A percentile compares a stretch with the other conserved stretches of the same genome.
Evolutionary conservation across 1,284 basidiomycete genomes (phyloP).

Genomic region (Rhodofomes roseus): DNA sequence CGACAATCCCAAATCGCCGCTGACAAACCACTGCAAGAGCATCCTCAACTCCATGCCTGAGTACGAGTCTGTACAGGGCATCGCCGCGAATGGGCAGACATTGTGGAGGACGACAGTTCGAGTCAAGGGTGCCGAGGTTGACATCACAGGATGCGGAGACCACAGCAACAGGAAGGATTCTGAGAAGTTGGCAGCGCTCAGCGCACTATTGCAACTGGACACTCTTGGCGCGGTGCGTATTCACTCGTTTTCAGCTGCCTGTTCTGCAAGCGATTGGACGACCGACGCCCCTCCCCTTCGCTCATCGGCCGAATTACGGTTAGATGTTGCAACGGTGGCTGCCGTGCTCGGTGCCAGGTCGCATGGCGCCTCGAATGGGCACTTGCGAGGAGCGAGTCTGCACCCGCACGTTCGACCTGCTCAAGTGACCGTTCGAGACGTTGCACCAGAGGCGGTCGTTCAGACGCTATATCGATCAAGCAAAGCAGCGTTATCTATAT

Average conservation of each 20-base stretch:
- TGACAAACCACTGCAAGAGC: slow-evolving; percentile 32
- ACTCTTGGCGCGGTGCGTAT: slow-evolving; percentile 49
- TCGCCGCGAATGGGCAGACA: slow-evolving; percentile 8
- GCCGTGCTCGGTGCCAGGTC: background rate
- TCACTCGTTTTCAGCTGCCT: background rate
- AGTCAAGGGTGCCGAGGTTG: slow-evolving; percentile 38
- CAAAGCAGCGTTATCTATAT: background rate
- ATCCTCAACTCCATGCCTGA: slow-evolving; percentile 15
- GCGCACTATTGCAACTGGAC: slow-evolving; percentile 68
- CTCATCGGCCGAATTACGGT: background rate
- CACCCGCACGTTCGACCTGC: background rate
- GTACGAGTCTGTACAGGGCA: slow-evolving; percentile 8
- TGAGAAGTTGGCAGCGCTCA: slow-evolving; percentile 72
- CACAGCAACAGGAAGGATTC: slow-evolving; percentile 64
- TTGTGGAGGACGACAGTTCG: slow-evolving; percentile 36
- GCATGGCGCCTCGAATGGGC: background rate
- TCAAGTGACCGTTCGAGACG: background rate
- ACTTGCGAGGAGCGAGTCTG: background rate
- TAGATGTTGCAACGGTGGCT: background rate
- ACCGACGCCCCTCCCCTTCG: background rate
- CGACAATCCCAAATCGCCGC: slow-evolving; percentile 43
- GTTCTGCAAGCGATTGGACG: background rate
- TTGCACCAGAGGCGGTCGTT: background rate
- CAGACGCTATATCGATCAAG: background rate
- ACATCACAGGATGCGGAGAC: slow-evolving; percentile 61